Base-by-base conservation (phyloP, 371 early-diverging fungal genomes). In the Circinella minor region DNA sequence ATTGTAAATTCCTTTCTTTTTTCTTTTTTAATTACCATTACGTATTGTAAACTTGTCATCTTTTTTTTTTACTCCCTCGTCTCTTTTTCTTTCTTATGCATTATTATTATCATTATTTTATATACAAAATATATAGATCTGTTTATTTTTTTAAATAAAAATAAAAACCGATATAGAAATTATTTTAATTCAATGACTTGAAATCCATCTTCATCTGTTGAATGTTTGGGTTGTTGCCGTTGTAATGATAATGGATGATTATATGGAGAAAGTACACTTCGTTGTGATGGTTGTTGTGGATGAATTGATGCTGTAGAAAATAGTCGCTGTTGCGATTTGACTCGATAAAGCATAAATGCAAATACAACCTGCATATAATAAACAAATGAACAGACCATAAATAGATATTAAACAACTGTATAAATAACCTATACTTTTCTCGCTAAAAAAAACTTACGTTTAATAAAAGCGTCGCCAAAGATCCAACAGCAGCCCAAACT, bases 141-240 rank as follows among this genome's bases (percentile, higher is more conserved):
- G 11, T 51, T 51, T 51, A 17, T 17, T 51, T 51, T 43, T 6
- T 9, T 43, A 43, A 9, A 43, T 43, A 43, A 6, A 11, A 9
- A 43, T 43, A 43, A 9, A 43, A 43, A 51, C n/a, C 8, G 3
- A n/a, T 55, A 47, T 63, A 5, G 5, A 13, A 36, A 54, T 64
- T 61, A 77, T 67, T 77, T 77, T 18, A 77, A 51, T 27, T 73
- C 77, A 43, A 77, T 70, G 18, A 67, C 67, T 62, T 77, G 71
- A 71, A 76, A 77, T 9, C 77, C 77, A 14, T 77, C 77, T 10
- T 68, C 77, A 43, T 77, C 77, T 13, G 55, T 39, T 48, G 57
- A 61, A 10, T 48, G 51, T 54, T 60, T 43, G 36, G 54, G 17
- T 38, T 51, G 70, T 37, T 20, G 46, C 9, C 36, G 61, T 4